Conservation (phyloP, 75 land plant genomes). For the Chamaecyparis obtusa region DNA sequence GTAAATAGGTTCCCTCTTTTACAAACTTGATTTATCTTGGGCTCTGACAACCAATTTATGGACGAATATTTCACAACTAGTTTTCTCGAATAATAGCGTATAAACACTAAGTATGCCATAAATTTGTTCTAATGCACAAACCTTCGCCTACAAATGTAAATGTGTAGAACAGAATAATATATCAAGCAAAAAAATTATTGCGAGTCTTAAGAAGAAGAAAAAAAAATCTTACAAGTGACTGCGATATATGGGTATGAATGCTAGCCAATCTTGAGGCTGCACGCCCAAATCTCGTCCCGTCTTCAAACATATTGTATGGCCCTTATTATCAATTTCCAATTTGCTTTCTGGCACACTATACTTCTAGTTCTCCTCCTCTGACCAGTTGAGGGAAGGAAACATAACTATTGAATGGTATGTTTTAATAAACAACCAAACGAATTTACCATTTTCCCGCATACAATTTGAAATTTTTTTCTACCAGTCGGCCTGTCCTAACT, state of each 20-base stretch:
- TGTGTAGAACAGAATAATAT: too few species aligned
- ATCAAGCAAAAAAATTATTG: too few species aligned
- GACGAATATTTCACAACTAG: neutral
- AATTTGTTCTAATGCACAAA: too few species aligned
- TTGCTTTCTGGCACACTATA: neutral
- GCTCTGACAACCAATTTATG: neutral
- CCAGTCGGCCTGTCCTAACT: too few species aligned
- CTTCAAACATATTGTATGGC: neutral
- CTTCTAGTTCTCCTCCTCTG: neutral
- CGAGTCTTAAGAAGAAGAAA: too few species aligned
- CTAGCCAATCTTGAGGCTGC: constrained; percentile 2
- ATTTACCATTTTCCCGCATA: too few species aligned
- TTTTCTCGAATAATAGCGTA: neutral
- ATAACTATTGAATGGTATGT: too few species aligned
- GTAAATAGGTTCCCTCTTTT: neutral
- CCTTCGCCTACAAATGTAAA: too few species aligned
- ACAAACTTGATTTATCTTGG: neutral
- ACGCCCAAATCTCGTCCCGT: neutral
- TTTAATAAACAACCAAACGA: too few species aligned
- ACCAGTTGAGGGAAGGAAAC: too few species aligned
- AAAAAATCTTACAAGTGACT: neutral
- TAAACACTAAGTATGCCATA: too few species aligned
- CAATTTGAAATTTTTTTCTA: too few species aligned
- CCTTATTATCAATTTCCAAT: neutral
- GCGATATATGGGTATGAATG: neutral